phyloP scores from a whole-genome alignment of 2,329 filamentous ascomycete genomes.

The Aspergillus novoparasiticus region DNA sequence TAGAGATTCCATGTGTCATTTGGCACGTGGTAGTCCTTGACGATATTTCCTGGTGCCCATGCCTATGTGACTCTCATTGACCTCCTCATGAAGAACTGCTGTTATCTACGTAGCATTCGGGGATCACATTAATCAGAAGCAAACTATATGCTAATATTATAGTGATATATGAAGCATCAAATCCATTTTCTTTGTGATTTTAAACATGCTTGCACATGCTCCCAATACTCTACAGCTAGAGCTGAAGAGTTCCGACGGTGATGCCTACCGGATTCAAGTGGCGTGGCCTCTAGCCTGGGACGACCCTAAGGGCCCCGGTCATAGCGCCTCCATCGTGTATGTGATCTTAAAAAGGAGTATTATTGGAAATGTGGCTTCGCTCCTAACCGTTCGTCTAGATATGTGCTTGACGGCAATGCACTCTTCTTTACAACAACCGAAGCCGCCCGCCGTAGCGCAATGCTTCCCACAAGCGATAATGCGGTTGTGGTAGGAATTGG shows the following conservation, averaged over 20 bases:
- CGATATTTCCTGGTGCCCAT: background rate
- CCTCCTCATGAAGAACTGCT: background rate
- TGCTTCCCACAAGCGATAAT: constrained; percentile 14
- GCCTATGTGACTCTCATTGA: background rate
- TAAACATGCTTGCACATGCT: background rate
- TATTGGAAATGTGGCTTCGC: background rate
- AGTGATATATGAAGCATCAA: background rate
- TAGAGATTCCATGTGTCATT: background rate
- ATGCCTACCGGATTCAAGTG: constrained; percentile 26
- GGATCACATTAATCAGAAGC: background rate
- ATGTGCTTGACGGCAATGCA: constrained; percentile 33
- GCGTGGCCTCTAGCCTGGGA: constrained; percentile 30
- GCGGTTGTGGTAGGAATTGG: constrained; percentile 30
- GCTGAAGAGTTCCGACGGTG: constrained; percentile 13
- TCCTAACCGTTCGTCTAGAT: constrained; percentile 17
- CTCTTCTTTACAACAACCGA: constrained; percentile 29
- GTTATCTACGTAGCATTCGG: background rate
- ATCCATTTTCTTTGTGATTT: background rate
- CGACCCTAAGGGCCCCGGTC: constrained; percentile 1
- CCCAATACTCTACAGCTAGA: constrained; percentile 11
- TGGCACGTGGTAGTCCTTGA: background rate
- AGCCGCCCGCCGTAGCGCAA: constrained; percentile 22
- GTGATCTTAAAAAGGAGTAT: background rate
- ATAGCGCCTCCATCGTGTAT: constrained; percentile 23
- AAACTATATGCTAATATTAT: background rate